Evolutionary conservation across 345 rosid genomes (phyloP).

Genomic region (Orychophragmus violaceus): DNA sequence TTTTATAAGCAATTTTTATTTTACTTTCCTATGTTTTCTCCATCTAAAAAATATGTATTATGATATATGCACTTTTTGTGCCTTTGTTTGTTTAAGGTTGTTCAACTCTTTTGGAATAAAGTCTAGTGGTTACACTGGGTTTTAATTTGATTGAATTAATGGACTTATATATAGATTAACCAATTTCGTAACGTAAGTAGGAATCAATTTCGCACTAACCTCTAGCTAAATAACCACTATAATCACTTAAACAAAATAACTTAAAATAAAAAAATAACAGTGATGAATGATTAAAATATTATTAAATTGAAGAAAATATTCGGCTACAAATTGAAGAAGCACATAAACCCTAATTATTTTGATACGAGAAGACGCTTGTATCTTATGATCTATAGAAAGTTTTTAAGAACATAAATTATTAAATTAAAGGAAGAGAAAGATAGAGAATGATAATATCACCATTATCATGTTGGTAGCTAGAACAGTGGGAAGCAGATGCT

Average conservation of each 20-base stretch:
- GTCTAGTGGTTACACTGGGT: neutral
- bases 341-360: conserved; percentile 10
- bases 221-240: neutral
- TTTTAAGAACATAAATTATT: conserved; percentile 6
- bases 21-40: conserved; percentile 15
- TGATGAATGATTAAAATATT: neutral
- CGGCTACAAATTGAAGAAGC: neutral
- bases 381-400: neutral
- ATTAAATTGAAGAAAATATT: neutral
- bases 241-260: conserved; percentile 1
- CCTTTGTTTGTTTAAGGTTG: conserved; percentile 24
- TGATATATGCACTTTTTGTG: conserved; percentile 21
- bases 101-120: conserved; percentile 27
- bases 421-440: neutral
- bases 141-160: neutral
- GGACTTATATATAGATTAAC: neutral
- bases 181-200: conserved; percentile 20
- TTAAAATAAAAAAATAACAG: neutral
- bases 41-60: conserved; percentile 9
- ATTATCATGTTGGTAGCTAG: conserved; percentile 15
- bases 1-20: conserved; percentile 9
- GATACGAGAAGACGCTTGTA: neutral
- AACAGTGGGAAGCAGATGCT: conserved; percentile 18
- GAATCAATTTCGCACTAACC: neutral
- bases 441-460: conserved; percentile 13